A percentile compares a stretch with the other conserved stretches of the same genome.
Conservation (phyloP, 2,329 filamentous ascomycete genomes). For the Colletotrichum destructivum region DNA sequence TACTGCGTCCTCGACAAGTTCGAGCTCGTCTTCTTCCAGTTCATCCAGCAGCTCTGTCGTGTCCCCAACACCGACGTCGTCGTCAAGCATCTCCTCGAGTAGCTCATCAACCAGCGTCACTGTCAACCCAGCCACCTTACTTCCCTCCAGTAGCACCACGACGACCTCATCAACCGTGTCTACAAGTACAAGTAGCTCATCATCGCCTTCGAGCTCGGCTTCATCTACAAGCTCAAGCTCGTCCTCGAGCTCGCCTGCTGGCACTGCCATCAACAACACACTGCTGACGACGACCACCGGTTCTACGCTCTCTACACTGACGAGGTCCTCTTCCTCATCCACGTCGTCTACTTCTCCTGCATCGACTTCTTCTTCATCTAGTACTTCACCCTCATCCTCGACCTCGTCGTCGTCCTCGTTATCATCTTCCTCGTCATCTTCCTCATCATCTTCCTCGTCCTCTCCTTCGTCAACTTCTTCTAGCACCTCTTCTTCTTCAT, state of each 20-base stretch:
- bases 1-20: background rate
- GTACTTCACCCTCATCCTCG: background rate
- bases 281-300: background rate
- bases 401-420: background rate
- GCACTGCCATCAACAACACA: background rate
- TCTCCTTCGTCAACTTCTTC: slow-evolving; percentile 8
- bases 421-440: background rate
- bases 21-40: background rate
- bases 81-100: slow-evolving; percentile 1
- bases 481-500: slow-evolving; percentile 5
- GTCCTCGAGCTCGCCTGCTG: background rate
- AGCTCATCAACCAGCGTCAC: background rate
- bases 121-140: background rate
- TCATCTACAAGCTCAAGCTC: background rate
- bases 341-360: background rate
- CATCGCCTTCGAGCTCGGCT: background rate
- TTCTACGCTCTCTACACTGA: slow-evolving; percentile 18
- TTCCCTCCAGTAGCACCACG: background rate
- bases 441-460: background rate
- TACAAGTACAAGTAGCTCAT: background rate
- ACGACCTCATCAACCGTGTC: background rate
- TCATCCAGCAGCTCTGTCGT: background rate
- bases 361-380: background rate
- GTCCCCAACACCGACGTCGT: background rate
- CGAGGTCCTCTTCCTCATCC: slow-evolving; percentile 6